Evolutionary conservation across 306 rosid species (phyloP), one percentile per base, ranked within the genome.

Genomic region (Inga oerstediana): DNA sequence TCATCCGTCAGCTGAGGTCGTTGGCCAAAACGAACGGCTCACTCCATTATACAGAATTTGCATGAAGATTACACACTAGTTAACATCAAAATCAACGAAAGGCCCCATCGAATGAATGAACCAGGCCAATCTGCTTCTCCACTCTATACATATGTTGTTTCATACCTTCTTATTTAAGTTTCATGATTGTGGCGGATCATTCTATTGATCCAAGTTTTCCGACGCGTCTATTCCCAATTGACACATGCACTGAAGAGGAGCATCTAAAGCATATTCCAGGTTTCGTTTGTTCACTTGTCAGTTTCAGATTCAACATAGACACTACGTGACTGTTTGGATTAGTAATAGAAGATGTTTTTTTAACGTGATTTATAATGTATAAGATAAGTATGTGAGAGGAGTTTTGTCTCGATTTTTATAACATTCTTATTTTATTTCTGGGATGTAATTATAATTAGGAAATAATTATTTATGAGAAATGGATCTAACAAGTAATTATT

Each of bases 61-160:
- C 9, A 44, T 62, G 74, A 10, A 59, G 54, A 74, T 74, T 5
- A 35, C 19, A 6, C 43, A 39, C 37, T 37, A 72, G 2, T 84
- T 69, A 43, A 73, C 58, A 51, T 78, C 79, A 61, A 80, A 39
- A 59, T 73, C 22, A 61, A 59, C 32, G 35, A 41, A 72, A 58
- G 16, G n/a, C 46, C 35, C 64, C 64, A 20, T 72, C 66, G 69
- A 71, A 49, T 78, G 34, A 74, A 74, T 49, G 16, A 62, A 3
- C 68, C 7, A 11, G 39, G 39, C 69, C 61, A 41, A 56, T 19
- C 62, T 32, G 35, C 10, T 59, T 8, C 6, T 76, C 39, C 6
- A 15, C 11, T 37, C 27, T 17, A 52, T 56, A 5, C 54, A n/a
- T 44, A 32, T 49, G 54, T 14, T 32, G 74, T 52, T 81, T 44